These are phyloP conservation scores for Lanmaoa pseudosensibilis DNA, from an alignment of 768 basidiomycete species.

Conservation along the genomic window DNA sequence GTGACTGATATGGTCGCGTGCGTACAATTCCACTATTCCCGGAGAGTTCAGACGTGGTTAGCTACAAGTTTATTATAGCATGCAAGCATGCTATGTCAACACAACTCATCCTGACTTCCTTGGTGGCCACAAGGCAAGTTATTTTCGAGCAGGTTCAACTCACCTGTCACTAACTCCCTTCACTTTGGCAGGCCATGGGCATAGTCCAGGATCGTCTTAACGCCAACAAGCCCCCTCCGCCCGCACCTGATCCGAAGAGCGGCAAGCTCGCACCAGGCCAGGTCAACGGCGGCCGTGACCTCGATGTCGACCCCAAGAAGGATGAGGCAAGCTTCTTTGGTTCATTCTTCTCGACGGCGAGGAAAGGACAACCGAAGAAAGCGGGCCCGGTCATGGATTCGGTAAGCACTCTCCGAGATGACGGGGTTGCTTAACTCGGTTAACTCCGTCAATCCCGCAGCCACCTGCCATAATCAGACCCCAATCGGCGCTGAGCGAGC, in stretches of 20 bases:
- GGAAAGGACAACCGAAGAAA: constrained; percentile 63
- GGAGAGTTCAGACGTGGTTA: constrained; percentile 1
- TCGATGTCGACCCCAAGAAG: constrained; percentile 87
- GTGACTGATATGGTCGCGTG: constrained; percentile 90
- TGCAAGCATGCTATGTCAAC: constrained; percentile 99
- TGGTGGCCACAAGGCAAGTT: constrained; percentile 80
- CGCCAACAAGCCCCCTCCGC: constrained; percentile 70
- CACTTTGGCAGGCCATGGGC: constrained; percentile 68
- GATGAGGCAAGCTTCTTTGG: constrained; percentile 93
- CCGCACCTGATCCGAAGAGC: constrained; percentile 62
- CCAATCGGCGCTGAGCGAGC: constrained; percentile 85
- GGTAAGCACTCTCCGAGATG: constrained; percentile 33
- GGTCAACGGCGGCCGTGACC: constrained; percentile 91
- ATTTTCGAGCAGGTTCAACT: background rate
- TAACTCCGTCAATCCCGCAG: constrained; percentile 31
- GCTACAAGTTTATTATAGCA: constrained; percentile 43
- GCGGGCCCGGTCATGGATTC: constrained; percentile 59
- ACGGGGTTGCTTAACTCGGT: constrained; percentile 14
- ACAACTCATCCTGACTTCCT: constrained; percentile 99
- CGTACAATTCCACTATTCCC: constrained; percentile 33
- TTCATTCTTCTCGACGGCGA: constrained; percentile 83
- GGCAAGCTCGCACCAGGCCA: constrained; percentile 59
- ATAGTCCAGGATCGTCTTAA: constrained; percentile 82
- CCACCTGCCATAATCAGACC: constrained; percentile 89
- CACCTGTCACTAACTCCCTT: background rate